Percentiles rank a stretch among this genome's conserved stretches.
phyloP scores from a whole-genome alignment of 805 yeast species.

The Lipomyces orientalis region DNA sequence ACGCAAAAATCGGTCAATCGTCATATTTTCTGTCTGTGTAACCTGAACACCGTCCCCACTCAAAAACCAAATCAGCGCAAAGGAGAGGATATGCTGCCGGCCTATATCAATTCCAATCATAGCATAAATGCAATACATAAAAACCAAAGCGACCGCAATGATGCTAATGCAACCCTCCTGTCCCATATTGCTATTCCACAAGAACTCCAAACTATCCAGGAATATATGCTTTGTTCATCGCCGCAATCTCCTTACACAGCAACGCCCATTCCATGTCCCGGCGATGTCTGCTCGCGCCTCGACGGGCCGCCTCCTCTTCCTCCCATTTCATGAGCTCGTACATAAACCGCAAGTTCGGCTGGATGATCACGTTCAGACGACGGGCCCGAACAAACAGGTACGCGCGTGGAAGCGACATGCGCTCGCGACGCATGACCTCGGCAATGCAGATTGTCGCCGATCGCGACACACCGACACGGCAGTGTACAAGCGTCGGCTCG shows the following conservation, averaged over 20 bases:
- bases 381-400: constrained; percentile 88
- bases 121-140: neutral
- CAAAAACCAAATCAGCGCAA: neutral
- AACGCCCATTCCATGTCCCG: constrained; percentile 89
- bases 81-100: neutral
- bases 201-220: neutral
- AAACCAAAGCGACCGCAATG: neutral
- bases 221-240: constrained; percentile 72
- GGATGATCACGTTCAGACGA: constrained; percentile 88
- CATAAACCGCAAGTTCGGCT: constrained; percentile 90
- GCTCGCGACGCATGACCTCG: constrained; percentile 82
- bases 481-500: constrained; percentile 75
- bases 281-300: constrained; percentile 33
- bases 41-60: neutral
- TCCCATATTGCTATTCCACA: neutral
- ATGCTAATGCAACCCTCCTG: neutral
- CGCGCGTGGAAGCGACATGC: constrained; percentile 73
- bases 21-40: neutral
- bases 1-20: too few species aligned
- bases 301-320: constrained; percentile 46
- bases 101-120: neutral
- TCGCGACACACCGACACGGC: constrained; percentile 94
- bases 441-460: constrained; percentile 96
- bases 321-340: constrained; percentile 84
- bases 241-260: constrained; percentile 80